phyloP scores from a whole-genome alignment of 176 grass and related monocot genomes.

The Oryza coarctata region DNA sequence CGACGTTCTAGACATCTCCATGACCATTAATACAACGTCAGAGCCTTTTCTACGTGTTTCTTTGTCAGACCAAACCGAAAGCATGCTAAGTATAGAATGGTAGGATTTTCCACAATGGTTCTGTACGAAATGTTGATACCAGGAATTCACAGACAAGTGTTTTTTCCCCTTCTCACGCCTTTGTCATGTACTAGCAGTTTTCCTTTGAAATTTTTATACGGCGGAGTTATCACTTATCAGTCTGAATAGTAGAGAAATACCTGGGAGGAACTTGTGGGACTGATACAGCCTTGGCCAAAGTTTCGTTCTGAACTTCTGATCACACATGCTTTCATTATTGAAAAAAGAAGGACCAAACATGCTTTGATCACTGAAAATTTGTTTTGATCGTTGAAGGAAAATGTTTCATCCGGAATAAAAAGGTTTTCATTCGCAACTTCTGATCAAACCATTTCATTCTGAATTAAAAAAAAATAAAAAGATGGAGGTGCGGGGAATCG shows the following conservation, averaged over 20 bases:
- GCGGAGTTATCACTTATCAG: not conserved
- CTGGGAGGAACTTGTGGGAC: not conserved
- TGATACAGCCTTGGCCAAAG: not conserved
- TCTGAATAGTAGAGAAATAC: not conserved
- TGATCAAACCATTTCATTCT: too few species aligned
- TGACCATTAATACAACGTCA: not conserved
- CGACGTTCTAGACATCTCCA: conserved; percentile 46
- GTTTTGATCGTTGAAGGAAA: too few species aligned
- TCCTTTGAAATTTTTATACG: not conserved
- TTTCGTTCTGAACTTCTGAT: not conserved
- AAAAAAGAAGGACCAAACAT: too few species aligned
- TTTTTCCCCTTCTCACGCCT: not conserved
- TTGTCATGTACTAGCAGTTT: not conserved
- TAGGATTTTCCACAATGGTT: not conserved
- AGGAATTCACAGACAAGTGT: not conserved
- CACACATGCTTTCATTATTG: not conserved
- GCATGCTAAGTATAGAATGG: not conserved
- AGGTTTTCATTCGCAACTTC: too few species aligned
- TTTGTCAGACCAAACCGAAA: not conserved
- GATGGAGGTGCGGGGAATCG: conserved; percentile 96
- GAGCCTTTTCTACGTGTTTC: not conserved
- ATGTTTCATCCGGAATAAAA: too few species aligned
- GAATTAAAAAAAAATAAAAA: too few species aligned
- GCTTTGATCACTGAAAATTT: too few species aligned
- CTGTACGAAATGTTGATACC: not conserved